Evolutionary conservation across 1,284 basidiomycete genomes (phyloP), one percentile per base, ranked within the genome.

Genomic region (Heterobasidion occidentale): DNA sequence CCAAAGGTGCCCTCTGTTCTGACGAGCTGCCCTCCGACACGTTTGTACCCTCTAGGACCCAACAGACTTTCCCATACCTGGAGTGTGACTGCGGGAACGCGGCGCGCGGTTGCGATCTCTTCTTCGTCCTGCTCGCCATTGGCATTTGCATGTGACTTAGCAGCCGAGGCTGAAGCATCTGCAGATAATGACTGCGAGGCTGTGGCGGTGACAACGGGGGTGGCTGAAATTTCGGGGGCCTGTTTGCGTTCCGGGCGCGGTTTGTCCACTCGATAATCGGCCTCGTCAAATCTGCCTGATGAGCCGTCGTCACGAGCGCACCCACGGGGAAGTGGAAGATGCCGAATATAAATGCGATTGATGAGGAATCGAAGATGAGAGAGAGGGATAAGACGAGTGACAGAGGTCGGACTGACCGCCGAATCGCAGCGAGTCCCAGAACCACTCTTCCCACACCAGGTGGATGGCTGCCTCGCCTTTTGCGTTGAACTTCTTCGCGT

Each of bases 371-470:
- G 27, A 27, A 27, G 27, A 19, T 33, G 14, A 51, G 35, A 51
- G 35, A 51, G 35, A 33, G 19, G 34, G 58, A 57, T 27, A 35
- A 55, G 17, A 19, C 27, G 27, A 52, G 45, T 9, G 15, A 9
- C 20, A 19, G 46, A 42, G 36, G 27, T 56, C 9, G 27, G 9
- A 61, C 73, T 52, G 55, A 78, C 87, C 90, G 57, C 83, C 81
- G 61, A 81, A 86, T 50, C 83, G 77, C 9, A 90, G 60, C 36
- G 77, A 90, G 62, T 92, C 90, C 85, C 86, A 88, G 60, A 93
- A 87, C 90, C 90, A 93, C 58, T 91, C 89, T 60, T 90, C 88
- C 84, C 90, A 92, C 1, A 93, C 81, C 2, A 91, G 71, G 52
- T 78, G 75, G 42, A 92, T 86, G 48, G 78, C 73, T 0, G 83